A percentile compares a stretch with the other conserved stretches of the same genome.
These are phyloP conservation scores for Epicoccum nigrum DNA, from an alignment of 2,329 filamentous ascomycete genomes.

Conservation along the genomic window DNA sequence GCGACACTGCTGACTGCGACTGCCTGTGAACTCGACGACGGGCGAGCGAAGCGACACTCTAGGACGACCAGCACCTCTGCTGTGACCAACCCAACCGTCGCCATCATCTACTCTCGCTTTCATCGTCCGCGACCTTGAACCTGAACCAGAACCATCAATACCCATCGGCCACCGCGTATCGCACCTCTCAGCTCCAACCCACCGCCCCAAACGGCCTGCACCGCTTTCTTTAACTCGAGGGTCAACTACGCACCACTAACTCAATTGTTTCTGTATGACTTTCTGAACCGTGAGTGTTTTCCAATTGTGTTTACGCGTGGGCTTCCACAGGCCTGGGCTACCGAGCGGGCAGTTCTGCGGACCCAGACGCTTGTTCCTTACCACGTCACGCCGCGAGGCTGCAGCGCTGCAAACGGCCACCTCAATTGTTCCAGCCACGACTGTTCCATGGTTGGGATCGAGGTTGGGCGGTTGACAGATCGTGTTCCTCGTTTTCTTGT, in stretches of 20 bases:
- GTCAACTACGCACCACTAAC: not conserved
- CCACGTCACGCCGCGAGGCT: slow-evolving; percentile 15
- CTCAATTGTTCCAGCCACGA: slow-evolving; percentile 17
- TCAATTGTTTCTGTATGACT: not conserved
- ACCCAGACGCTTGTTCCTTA: too few relatives aligned
- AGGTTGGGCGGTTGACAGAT: slow-evolving; percentile 22
- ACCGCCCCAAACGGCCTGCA: slow-evolving; percentile 1
- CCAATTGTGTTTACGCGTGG: too few relatives aligned
- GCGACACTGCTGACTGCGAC: not conserved
- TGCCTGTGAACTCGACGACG: slow-evolving; percentile 3
- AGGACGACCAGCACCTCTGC: slow-evolving; percentile 1
- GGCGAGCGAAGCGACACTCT: slow-evolving; percentile 10
- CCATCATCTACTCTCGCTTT: not conserved
- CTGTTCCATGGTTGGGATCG: slow-evolving; percentile 27
- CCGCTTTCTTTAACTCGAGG: not conserved
- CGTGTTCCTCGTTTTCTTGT: slow-evolving; percentile 15
- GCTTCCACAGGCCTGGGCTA: slow-evolving; percentile 18
- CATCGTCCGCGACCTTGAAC: too few relatives aligned
- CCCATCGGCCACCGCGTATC: too few relatives aligned
- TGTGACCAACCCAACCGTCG: slow-evolving; percentile 2
- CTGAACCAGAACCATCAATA: too few relatives aligned
- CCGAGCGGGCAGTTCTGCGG: too few relatives aligned
- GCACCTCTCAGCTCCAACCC: not conserved
- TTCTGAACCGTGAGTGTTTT: slow-evolving; percentile 18
- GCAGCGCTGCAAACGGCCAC: slow-evolving; percentile 9